Conservation (phyloP, 345 rosid genomes). For the Tarenaya hassleriana region DNA sequence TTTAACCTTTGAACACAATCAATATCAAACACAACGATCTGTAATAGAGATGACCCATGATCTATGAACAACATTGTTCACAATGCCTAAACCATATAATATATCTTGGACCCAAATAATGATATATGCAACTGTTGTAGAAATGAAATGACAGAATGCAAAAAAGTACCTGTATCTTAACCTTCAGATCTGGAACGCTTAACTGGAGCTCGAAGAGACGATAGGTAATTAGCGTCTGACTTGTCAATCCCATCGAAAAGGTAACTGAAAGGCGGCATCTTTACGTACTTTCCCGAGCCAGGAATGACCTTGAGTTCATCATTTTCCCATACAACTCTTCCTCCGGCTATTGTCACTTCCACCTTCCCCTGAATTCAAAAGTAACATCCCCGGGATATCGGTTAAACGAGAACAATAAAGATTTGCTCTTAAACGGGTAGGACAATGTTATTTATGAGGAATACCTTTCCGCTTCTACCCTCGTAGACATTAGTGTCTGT, state of each 20-base stretch:
- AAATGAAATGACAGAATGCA: neutral
- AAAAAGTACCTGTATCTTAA: slow-evolving; percentile 21
- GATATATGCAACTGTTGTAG: slow-evolving; percentile 10
- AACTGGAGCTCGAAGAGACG: slow-evolving; percentile 78
- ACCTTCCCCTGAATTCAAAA: slow-evolving; percentile 61
- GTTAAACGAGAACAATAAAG: neutral
- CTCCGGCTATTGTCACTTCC: slow-evolving; percentile 90
- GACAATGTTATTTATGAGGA: neutral
- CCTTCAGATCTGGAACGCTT: slow-evolving; percentile 43
- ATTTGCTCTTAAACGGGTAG: neutral
- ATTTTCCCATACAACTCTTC: slow-evolving; percentile 80
- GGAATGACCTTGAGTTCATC: slow-evolving; percentile 61
- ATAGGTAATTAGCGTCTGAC: slow-evolving; percentile 61
- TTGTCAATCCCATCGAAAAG: slow-evolving; percentile 78
- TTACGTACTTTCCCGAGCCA: slow-evolving; percentile 66
- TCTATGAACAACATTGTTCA: too few relatives aligned
- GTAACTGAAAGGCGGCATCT: slow-evolving; percentile 70
- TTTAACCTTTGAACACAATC: too few relatives aligned
- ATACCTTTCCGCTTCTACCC: slow-evolving; percentile 76
- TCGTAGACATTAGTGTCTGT: slow-evolving; percentile 83
- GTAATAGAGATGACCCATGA: too few relatives aligned
- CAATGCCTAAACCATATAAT: too few relatives aligned
- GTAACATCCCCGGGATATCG: neutral
- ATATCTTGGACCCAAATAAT: neutral
- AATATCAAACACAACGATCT: too few relatives aligned